phyloP scores from a whole-genome alignment of 2,329 filamentous ascomycete genomes.

The Fusarium humuli region DNA sequence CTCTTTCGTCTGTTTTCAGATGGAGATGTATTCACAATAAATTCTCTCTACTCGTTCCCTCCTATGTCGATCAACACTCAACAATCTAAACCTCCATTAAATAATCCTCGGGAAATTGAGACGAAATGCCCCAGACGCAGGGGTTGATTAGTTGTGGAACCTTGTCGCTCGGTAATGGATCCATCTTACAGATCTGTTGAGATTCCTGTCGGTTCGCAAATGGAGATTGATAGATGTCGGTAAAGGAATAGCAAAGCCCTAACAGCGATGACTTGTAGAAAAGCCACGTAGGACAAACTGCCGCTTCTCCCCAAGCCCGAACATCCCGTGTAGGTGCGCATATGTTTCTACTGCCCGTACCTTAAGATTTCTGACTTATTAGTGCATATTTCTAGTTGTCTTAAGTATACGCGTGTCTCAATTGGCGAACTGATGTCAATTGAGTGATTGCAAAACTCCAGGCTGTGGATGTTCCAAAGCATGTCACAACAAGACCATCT shows the following conservation, averaged over 20 bases:
- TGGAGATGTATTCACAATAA: not conserved
- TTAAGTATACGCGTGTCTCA: not conserved
- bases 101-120: constrained; percentile 21
- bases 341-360: constrained; percentile 16
- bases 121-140: constrained; percentile 39
- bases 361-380: constrained; percentile 3
- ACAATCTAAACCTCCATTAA: not conserved
- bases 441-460: not conserved
- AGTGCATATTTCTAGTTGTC: not conserved
- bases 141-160: constrained; percentile 47
- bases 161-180: constrained; percentile 30
- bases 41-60: not conserved
- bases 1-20: not conserved
- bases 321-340: constrained; percentile 24
- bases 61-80: not conserved
- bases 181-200: constrained; percentile 38
- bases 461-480: not conserved
- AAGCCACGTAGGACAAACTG: constrained; percentile 31
- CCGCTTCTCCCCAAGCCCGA: constrained; percentile 6
- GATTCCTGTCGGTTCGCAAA: constrained; percentile 28
- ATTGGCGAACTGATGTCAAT: not conserved
- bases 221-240: constrained; percentile 10
- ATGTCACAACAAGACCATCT: not conserved
- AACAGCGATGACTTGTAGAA: constrained; percentile 20
- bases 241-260: constrained; percentile 24